Conservation (phyloP, 2,329 filamentous ascomycete genomes). For the Neopestalotiopsis clavispora region DNA sequence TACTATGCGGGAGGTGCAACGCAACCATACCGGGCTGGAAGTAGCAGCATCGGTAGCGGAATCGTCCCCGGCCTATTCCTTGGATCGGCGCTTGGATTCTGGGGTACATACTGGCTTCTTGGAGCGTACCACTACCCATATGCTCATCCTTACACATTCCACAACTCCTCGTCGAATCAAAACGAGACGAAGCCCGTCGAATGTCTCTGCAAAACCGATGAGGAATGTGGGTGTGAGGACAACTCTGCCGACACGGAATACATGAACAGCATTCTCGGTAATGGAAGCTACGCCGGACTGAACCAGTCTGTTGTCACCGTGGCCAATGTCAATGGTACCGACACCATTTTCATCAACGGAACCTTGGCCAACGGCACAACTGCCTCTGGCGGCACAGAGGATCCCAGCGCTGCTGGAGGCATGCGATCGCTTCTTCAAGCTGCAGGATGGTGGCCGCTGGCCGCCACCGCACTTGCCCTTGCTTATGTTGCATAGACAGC, state of each 20-base stretch:
- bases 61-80: conserved; percentile 56
- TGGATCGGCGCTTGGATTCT: conserved; percentile 54
- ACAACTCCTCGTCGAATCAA: conserved; percentile 54
- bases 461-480: conserved; percentile 48
- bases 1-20: conserved; percentile 72
- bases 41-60: conserved; percentile 49
- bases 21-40: conserved; percentile 65
- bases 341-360: conserved; percentile 75
- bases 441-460: conserved; percentile 56
- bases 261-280: conserved; percentile 66
- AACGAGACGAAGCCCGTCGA: conserved; percentile 65
- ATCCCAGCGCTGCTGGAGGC: conserved; percentile 40
- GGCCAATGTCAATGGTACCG: conserved; percentile 64
- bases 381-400: conserved; percentile 48
- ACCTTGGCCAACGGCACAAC: conserved; percentile 73
- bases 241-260: conserved; percentile 67
- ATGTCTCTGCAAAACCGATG: conserved; percentile 63
- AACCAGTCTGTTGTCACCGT: conserved; percentile 69
- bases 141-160: conserved; percentile 48
- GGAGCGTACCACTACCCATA: conserved; percentile 61
- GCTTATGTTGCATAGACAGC: conserved; percentile 44
- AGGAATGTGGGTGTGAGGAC: conserved; percentile 63
- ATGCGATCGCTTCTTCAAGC: conserved; percentile 40
- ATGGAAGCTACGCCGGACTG: conserved; percentile 62
- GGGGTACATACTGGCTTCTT: conserved; percentile 62